Base-by-base conservation (phyloP, 208 protist species). In the Zelonia costaricensis region DNA sequence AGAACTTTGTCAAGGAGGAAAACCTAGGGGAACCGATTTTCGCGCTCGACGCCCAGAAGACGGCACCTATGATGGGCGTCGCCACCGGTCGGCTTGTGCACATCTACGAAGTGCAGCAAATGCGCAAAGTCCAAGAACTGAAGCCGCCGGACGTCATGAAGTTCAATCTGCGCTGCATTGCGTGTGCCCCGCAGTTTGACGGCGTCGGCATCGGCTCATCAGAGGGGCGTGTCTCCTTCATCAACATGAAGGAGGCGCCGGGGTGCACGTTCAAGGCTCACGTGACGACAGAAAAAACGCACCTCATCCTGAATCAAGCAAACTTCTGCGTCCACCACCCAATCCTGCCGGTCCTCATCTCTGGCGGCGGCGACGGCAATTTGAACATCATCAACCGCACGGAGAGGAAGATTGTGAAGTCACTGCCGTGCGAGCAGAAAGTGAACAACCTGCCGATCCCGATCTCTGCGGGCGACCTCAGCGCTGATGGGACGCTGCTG, bases 251-350 rank as follows among this genome's bases (percentile, higher is more conserved):
- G 39, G 49, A 71, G 8, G 63, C 57, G 18, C 52, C 51, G 27
- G 74, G 79, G 20, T 84, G 76, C 39, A 88, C 85, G 12, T 92
- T 91, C 56, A 94, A 89, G 44, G 74, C 73, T 10, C 88, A 94
- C 72, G 75, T 75, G 3, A 48, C 57, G 10, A 44, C 56, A 7
- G 74, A 83, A 22, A 59, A 82, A 40, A 73, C 52, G 20, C 55
- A 72, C 27, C 62, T 76, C 23, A 62, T 78, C 47, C 69, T 89
- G 51, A 63, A 86, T 48, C 84, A 90, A 58, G 69, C 82, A n/a
- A 95, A 95, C 56, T 90, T 91, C 48, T 86, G 82, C 46, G 77
- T 76, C 15, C 64, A 86, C 16, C 80, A 91, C 64, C 84, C 89
- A 3, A 74, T 42, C 8, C 20, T 43, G 2, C 51, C 78, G 16